Evolutionary conservation across 768 basidiomycete genomes (phyloP), one percentile per base, ranked within the genome.

Genomic region (Calocybe gangraenosa): DNA sequence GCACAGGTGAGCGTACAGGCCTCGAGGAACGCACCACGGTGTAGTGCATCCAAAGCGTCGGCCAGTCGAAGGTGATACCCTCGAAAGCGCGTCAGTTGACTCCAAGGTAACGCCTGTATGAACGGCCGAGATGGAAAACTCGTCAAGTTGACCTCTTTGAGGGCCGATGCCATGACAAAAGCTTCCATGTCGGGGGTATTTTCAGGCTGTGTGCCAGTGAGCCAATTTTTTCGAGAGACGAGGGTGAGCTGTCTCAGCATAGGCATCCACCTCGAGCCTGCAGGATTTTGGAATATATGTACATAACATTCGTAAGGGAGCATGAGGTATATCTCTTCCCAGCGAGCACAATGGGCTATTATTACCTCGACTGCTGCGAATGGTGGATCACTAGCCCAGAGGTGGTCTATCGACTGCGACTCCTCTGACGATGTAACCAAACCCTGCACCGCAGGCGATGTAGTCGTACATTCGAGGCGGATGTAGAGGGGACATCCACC

Each of bases 291-390:
- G 23, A 47, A 17, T 3, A 47, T 20, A 19, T n/a, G 32, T 7
- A 30, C 21, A 30, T 42, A 43, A 25, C 43, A 44, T 22, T 15
- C 34, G 8, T 13, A 31, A 11, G 50, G 46, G 15, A 51, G 35
- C 3, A 35, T 38, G 19, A 51, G 39, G 20, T 36, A 48, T 7
- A 51, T 19, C 13, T 51, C 50, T 37, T 44, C 35, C 50, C 46
- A 51, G 4, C 38, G 41, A 1, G 19, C 33, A 8, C 38, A 47
- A 15, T 51, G 46, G 3, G 23, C 8, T 15, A 2, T 13, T 10
- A 51, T 51, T 17, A 17, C 34, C 13, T 47, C 33, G 10, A 51
- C 36, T 7, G 36, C 37, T 39, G 42, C 22, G 17, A 46, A 20
- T 10, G 39, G 36, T 3, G 30, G 41, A 17, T 42, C 22, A 9